Conservation (phyloP, 257 asterid genomes). For the Pogostemon cablin region DNA sequence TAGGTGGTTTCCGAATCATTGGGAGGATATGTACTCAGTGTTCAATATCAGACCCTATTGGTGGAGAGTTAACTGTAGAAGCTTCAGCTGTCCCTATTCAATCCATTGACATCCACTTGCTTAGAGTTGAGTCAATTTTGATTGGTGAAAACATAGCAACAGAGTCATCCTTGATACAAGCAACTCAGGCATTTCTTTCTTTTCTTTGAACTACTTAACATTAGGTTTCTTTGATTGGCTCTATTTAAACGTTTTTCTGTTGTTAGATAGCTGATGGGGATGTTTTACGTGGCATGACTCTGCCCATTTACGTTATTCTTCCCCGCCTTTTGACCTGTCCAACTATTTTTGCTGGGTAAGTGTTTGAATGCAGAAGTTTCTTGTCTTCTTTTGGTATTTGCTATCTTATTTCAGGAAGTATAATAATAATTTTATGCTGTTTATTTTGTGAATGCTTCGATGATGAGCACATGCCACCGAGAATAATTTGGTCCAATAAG, state of each 20-base stretch:
- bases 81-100: conserved; percentile 67
- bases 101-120: conserved; percentile 79
- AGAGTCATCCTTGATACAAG: conserved; percentile 72
- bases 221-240: conserved; percentile 18
- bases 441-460: neutral
- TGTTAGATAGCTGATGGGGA: conserved; percentile 86
- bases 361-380: conserved; percentile 27
- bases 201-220: conserved; percentile 28
- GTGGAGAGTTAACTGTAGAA: conserved; percentile 82
- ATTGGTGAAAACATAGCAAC: conserved; percentile 78
- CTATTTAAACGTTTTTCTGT: conserved; percentile 30
- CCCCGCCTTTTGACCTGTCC: conserved; percentile 93
- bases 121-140: conserved; percentile 85
- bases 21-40: conserved; percentile 82
- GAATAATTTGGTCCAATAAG: conserved; percentile 2
- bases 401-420: neutral
- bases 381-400: conserved; percentile 16
- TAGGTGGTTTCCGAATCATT: conserved; percentile 79
- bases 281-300: conserved; percentile 60
- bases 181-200: conserved; percentile 72
- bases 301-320: conserved; percentile 71
- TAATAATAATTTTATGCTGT: neutral
- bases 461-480: neutral
- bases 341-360: conserved; percentile 81
- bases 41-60: conserved; percentile 65